A percentile compares a stretch with the other conserved stretches of the same genome.
phyloP scores from a whole-genome alignment of 108 stramenopile species.

The Epipyxis sp. region DNA sequence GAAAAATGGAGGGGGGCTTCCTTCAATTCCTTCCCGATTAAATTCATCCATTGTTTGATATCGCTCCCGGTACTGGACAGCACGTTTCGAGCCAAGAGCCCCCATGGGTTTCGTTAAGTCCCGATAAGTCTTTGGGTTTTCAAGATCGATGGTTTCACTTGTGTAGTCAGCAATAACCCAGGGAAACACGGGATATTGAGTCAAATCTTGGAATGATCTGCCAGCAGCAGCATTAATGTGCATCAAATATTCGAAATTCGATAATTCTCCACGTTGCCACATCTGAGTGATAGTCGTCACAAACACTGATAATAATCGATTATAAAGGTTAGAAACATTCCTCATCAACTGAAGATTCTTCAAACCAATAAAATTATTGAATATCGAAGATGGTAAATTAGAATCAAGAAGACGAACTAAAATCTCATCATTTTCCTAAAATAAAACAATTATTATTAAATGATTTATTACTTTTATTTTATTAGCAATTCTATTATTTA shows the following conservation, averaged over 20 bases:
- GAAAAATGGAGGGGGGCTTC: conserved; percentile 55
- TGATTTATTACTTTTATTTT: too few relatives aligned
- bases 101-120: conserved; percentile 91
- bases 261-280: background rate
- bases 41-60: background rate
- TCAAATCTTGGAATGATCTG: conserved; percentile 33
- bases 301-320: conserved; percentile 7
- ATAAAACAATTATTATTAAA: background rate
- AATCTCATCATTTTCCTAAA: background rate
- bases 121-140: conserved; percentile 70
- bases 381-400: background rate
- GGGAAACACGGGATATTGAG: conserved; percentile 88
- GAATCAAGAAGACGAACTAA: background rate
- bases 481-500: too few relatives aligned
- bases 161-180: conserved; percentile 88
- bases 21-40: conserved; percentile 31
- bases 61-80: conserved; percentile 42
- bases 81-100: conserved; percentile 54
- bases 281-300: background rate
- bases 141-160: conserved; percentile 68
- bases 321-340: background rate
- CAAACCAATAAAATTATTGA: conserved; percentile 15
- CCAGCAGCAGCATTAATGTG: conserved; percentile 14
- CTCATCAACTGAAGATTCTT: conserved; percentile 24
- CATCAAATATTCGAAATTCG: conserved; percentile 25